phyloP scores from a whole-genome alignment of 495 filamentous ascomycete genomes.

The Recurvomyces mirabilis region DNA sequence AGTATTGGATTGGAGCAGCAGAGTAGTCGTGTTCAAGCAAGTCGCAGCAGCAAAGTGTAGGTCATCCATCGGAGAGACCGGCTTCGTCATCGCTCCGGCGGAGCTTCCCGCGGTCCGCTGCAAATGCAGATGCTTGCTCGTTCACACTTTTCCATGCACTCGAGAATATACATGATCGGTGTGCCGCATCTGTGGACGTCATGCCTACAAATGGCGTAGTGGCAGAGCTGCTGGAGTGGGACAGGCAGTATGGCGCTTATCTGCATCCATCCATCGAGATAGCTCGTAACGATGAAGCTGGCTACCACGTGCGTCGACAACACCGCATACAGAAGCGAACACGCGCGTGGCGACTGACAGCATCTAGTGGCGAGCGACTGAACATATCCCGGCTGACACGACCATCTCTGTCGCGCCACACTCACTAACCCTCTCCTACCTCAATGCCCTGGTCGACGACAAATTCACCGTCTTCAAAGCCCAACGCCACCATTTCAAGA shows the following conservation, averaged over 20 bases:
- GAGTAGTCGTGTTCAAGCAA: no score
- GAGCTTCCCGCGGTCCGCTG: no score
- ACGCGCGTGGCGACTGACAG: no score
- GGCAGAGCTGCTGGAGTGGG: slow-evolving; percentile 35
- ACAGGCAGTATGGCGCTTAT: slow-evolving; percentile 33
- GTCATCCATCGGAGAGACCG: no score
- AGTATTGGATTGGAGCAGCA: no score
- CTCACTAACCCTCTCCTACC: slow-evolving; percentile 40
- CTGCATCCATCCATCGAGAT: slow-evolving; percentile 36
- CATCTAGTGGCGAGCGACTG: slow-evolving; percentile 36
- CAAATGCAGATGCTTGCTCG: no score
- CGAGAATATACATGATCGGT: no score
- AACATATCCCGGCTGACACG: slow-evolving; percentile 19
- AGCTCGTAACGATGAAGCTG: slow-evolving; percentile 33
- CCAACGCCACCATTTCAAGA: slow-evolving; percentile 5
- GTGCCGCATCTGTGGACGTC: no score
- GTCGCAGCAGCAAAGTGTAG: no score
- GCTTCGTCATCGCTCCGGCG: no score
- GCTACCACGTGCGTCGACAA: slow-evolving; percentile 13
- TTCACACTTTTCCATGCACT: no score
- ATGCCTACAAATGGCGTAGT: no score
- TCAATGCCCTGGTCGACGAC: slow-evolving; percentile 35
- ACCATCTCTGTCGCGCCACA: slow-evolving; percentile 38
- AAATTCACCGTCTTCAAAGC: slow-evolving; percentile 18
- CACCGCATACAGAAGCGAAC: background rate